These are phyloP conservation scores for Gautieria morchelliformis DNA, from an alignment of 768 basidiomycete species.

Conservation along the genomic window DNA sequence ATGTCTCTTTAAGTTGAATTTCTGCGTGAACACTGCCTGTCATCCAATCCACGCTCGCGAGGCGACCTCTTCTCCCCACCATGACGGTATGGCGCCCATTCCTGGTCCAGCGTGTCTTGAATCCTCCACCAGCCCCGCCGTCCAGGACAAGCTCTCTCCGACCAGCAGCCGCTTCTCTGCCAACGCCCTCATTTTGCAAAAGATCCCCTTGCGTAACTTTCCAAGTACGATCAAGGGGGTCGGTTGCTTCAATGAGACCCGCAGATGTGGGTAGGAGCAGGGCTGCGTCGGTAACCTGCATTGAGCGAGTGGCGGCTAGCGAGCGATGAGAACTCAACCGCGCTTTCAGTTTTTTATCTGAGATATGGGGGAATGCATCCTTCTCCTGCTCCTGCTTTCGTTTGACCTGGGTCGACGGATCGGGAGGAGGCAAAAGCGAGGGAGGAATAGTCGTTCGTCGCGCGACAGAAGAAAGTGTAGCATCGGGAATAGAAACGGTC, in stretches of 20 bases:
- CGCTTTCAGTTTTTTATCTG: slow-evolving; percentile 67
- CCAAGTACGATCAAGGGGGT: slow-evolving; percentile 84
- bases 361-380: slow-evolving; percentile 34
- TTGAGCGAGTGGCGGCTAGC: slow-evolving; percentile 52
- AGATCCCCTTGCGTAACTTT: slow-evolving; percentile 78
- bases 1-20: slow-evolving; percentile 81
- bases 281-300: slow-evolving; percentile 59
- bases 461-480: slow-evolving; percentile 48
- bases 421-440: slow-evolving; percentile 48
- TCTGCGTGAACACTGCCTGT: slow-evolving; percentile 79
- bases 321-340: slow-evolving; percentile 54
- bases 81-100: slow-evolving; percentile 87
- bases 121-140: slow-evolving; percentile 64
- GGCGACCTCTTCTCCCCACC: slow-evolving; percentile 73
- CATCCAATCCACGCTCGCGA: slow-evolving; percentile 92
- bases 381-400: slow-evolving; percentile 27
- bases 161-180: slow-evolving; percentile 68
- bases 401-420: slow-evolving; percentile 29
- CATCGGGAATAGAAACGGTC: slow-evolving; percentile 28
- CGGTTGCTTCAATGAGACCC: slow-evolving; percentile 69
- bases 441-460: slow-evolving; percentile 54
- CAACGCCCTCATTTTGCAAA: slow-evolving; percentile 34
- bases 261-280: slow-evolving; percentile 58
- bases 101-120: slow-evolving; percentile 62
- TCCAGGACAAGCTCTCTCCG: slow-evolving; percentile 74